A percentile compares a stretch with the other conserved stretches of the same genome.
These are phyloP conservation scores for Hygrophorus pudorinus DNA, from an alignment of 768 basidiomycete genomes.

Conservation along the genomic window DNA sequence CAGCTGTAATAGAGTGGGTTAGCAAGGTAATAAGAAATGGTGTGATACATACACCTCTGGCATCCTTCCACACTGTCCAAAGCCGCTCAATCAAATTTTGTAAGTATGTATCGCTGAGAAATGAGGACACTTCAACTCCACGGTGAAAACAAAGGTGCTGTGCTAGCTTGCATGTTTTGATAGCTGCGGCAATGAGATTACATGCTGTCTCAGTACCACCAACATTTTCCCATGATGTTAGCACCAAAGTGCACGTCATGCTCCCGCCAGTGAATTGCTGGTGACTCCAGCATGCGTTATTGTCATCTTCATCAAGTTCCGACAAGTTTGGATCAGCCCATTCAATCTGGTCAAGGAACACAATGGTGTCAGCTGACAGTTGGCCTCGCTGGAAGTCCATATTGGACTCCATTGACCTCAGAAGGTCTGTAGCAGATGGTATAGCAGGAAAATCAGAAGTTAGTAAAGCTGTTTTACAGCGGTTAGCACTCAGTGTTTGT, in stretches of 20 bases:
- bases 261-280: conserved; percentile 7
- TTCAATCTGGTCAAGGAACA: not conserved
- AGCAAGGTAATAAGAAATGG: too few relatives aligned
- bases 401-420: not conserved
- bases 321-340: conserved; percentile 4
- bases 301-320: conserved; percentile 5
- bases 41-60: not conserved
- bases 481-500: too few relatives aligned
- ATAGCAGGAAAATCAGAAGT: not conserved
- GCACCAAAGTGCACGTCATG: not conserved
- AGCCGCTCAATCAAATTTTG: not conserved
- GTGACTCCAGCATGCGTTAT: conserved; percentile 8
- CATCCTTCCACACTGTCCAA: not conserved
- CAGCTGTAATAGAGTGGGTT: too few relatives aligned
- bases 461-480: not conserved
- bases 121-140: not conserved
- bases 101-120: conserved; percentile 4
- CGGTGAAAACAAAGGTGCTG: conserved; percentile 1
- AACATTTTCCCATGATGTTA: conserved; percentile 7
- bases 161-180: conserved; percentile 9
- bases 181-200: conserved; percentile 9
- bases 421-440: not conserved
- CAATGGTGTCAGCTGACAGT: not conserved
- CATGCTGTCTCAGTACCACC: conserved; percentile 5
- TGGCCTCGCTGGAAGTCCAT: not conserved